A percentile compares a stretch with the other conserved stretches of the same genome.
These are phyloP conservation scores for Penicillium sp. DNA, from an alignment of 2,329 filamentous ascomycete genomes.

Conservation along the genomic window DNA sequence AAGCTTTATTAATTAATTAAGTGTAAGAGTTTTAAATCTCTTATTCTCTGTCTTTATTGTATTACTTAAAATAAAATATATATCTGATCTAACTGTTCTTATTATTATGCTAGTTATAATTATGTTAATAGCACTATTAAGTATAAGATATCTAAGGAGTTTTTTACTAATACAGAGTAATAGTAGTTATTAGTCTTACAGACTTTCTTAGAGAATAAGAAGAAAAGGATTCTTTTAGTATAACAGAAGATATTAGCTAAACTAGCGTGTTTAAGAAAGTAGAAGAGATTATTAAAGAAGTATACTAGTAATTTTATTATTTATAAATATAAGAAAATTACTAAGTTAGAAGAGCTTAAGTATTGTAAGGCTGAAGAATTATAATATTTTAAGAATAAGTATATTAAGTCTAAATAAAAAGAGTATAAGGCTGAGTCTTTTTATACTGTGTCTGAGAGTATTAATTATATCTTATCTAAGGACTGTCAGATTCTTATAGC, in stretches of 20 bases:
- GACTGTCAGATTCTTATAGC: too few species aligned
- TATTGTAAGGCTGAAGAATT: too few species aligned
- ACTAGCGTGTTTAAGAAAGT: not conserved
- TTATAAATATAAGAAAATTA: too few species aligned
- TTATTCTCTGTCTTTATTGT: not conserved
- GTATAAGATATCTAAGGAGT: not conserved
- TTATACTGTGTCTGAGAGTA: too few species aligned
- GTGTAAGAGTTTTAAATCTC: not conserved
- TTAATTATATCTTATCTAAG: too few species aligned
- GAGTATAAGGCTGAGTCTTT: too few species aligned
- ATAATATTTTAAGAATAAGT: too few species aligned
- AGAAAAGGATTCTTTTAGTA: not conserved
- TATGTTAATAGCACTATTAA: not conserved
- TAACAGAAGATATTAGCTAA: not conserved
- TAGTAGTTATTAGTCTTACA: not conserved
- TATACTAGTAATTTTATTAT: not conserved
- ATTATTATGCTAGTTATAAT: not conserved
- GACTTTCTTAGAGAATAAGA: not conserved
- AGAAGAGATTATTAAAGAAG: not conserved
- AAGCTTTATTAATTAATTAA: too few species aligned
- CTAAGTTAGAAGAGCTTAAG: too few species aligned
- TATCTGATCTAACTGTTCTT: not conserved
- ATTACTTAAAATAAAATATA: not conserved
- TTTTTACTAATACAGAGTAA: too few species aligned
- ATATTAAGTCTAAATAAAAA: too few species aligned